Base-by-base conservation (phyloP, 768 basidiomycete genomes). In the Boletus insuetus region DNA sequence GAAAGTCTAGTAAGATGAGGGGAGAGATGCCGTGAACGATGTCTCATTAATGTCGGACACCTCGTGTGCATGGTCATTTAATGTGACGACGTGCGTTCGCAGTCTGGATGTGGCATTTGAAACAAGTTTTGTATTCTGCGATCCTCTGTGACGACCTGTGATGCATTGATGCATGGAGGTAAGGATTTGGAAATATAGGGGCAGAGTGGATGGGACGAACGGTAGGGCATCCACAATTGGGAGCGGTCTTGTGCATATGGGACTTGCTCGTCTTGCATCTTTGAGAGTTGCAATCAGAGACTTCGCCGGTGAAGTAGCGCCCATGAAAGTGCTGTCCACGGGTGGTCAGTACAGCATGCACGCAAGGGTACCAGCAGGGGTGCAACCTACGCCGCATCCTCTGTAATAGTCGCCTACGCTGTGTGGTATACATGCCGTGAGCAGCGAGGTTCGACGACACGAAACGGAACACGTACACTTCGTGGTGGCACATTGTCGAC, bases 341-440 rank as follows among this genome's bases (percentile, higher is more conserved):
- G 7, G 44, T 12, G 48, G 55, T 56, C 43, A 52, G 54, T 42
- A 58, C 51, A 47, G 49, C 54, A 50, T 49, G n/a, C 2, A 13
- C 1, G 16, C 16, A n/a, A 7, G 19, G 40, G 47, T 14, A 19
- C 17, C 32, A 24, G 26, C 46, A 31, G 22, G 12, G 39, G n/a
- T 10, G 38, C 16, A 4, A 66, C 70, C 39, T 54, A 73, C 72
- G 34, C 70, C 72, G 51, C 72, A 73, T 22, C 72, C 73, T 58
- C 71, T 68, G 55, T 74, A 68, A 53, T 67, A 73, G 45, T 73
- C 72, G 41, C 72, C 72, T 26, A 75, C 68, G 10, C 72, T 73
- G 62, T 52, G 26, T 35, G 14, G 20, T 20, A 16, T 24, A 34
- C 12, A 42, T 32, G 41, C 60, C 53, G 14, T 54, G 53, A 59